Conservation (phyloP, 1,284 basidiomycete species). For the Ustilago xerochloae region DNA sequence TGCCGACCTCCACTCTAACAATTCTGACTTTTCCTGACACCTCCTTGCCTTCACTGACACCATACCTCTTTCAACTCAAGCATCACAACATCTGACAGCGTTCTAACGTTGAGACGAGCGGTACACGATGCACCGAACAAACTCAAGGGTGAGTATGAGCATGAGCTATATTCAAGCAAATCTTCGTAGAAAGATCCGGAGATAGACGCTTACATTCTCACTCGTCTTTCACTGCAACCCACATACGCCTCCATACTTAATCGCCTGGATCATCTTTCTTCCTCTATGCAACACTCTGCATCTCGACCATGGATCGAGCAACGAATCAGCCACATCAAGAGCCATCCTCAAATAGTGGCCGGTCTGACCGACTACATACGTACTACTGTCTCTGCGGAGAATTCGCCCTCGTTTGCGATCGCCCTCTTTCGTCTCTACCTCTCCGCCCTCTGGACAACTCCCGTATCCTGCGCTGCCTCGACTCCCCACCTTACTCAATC, state of each 20-base stretch:
- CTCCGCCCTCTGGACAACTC: slow-evolving; percentile 56
- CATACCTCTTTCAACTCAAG: neutral
- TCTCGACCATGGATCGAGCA: too few relatives aligned
- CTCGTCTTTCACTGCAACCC: neutral
- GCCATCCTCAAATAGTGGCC: too few relatives aligned
- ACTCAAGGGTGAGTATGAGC: neutral
- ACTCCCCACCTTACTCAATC: slow-evolving; percentile 41
- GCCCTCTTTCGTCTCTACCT: slow-evolving; percentile 34
- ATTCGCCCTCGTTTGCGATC: slow-evolving; percentile 60
- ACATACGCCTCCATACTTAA: neutral
- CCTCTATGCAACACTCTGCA: neutral
- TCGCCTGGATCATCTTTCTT: neutral
- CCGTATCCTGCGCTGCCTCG: slow-evolving; percentile 53
- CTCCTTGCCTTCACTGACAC: neutral
- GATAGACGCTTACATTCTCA: neutral
- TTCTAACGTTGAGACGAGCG: too few relatives aligned
- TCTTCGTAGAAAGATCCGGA: too few relatives aligned
- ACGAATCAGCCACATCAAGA: too few relatives aligned
- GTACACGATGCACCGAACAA: slow-evolving; percentile 7
- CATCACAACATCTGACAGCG: too few relatives aligned
- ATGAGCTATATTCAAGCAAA: too few relatives aligned
- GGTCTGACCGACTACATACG: slow-evolving; percentile 22
- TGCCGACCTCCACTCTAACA: slow-evolving; percentile 17
- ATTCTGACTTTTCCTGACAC: slow-evolving; percentile 4
- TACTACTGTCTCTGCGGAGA: slow-evolving; percentile 67